A percentile compares a stretch with the other conserved stretches of the same genome.
Conservation (phyloP, 768 basidiomycete species). For the Infundibulicybe gibba region DNA sequence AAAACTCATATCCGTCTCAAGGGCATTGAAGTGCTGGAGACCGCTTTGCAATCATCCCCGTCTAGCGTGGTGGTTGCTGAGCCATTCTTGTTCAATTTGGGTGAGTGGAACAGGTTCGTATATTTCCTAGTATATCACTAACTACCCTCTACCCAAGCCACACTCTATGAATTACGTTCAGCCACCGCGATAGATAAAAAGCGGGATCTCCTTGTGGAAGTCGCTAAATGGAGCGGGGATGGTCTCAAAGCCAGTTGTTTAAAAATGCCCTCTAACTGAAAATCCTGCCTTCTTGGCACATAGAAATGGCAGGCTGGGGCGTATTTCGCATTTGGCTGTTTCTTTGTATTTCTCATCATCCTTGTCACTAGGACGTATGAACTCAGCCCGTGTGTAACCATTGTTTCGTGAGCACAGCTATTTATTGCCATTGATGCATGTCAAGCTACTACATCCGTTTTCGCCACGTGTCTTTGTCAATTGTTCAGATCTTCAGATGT, state of each 20-base stretch:
- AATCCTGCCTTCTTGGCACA: too few relatives aligned
- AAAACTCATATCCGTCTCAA: slow-evolving; percentile 18
- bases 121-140: not conserved
- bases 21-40: slow-evolving; percentile 71
- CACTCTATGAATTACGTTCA: slow-evolving; percentile 79
- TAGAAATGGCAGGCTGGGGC: too few relatives aligned
- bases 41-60: slow-evolving; percentile 58
- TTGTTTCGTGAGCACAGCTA: too few relatives aligned
- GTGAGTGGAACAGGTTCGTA: slow-evolving; percentile 35
- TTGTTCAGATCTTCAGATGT: too few relatives aligned
- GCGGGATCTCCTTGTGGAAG: slow-evolving; percentile 66
- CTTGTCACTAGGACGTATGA: too few relatives aligned
- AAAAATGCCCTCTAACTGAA: slow-evolving; percentile 67
- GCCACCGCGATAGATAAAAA: slow-evolving; percentile 73
- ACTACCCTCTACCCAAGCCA: slow-evolving; percentile 41
- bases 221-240: slow-evolving; percentile 85
- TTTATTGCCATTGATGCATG: not conserved
- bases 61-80: slow-evolving; percentile 72
- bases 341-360: too few relatives aligned
- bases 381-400: too few relatives aligned
- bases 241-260: slow-evolving; percentile 73
- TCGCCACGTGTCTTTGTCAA: too few relatives aligned
- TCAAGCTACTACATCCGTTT: not conserved
- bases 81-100: slow-evolving; percentile 82
- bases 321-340: too few relatives aligned